Evolutionary conservation across 1,139 yeast genomes (phyloP), one percentile per base, ranked within the genome.

Genomic region (Geotrichum bryndzae): DNA sequence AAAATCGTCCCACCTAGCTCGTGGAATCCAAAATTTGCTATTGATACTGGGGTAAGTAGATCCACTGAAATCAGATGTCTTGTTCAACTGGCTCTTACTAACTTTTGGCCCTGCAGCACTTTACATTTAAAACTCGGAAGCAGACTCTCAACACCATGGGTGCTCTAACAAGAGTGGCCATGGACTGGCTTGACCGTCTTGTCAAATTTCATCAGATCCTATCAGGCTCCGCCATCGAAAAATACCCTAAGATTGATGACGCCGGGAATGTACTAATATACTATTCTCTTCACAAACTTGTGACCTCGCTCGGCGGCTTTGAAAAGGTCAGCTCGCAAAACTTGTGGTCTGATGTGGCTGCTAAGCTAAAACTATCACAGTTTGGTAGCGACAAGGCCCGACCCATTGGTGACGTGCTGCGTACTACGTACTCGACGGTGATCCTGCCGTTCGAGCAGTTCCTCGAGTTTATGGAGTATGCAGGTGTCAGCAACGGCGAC

Each of bases 1-100:
- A 89, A 88, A 71, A 75, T 90, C n/a, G 74, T 79, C 33, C 82
- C 88, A 0, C 87, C 88, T 0, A 62, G 65, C 29, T 60, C 70
- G 15, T 78, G 80, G 78, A 68, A 67, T 35, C 75, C 74, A 10
- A 74, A 72, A 54, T 80, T 75, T 68, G 72, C 78, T 13, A 71
- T 83, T 18, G 81, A 84, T 66, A 73, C 84, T 3, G 86, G 84
- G 64, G 75, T 79, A 62, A 61, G 70, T 61, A 51, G 6, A 38
- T 4, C 18, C n/a, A 41, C 13, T 7, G 48, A 23, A 8, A 41
- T 41, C 48, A 6, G 48, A 41, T 41, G n/a, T n/a, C 33, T 29
- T n/a, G 48, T 15, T n/a, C 48, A 41, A 41, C 48, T 13, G 23
- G 15, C 31, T 15, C 13, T n/a, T n/a, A n/a, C n/a, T 46, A 31